A percentile compares a stretch with the other conserved stretches of the same genome.
phyloP scores from a whole-genome alignment of 495 filamentous ascomycete genomes.

The Talaromyces thailandensis region DNA sequence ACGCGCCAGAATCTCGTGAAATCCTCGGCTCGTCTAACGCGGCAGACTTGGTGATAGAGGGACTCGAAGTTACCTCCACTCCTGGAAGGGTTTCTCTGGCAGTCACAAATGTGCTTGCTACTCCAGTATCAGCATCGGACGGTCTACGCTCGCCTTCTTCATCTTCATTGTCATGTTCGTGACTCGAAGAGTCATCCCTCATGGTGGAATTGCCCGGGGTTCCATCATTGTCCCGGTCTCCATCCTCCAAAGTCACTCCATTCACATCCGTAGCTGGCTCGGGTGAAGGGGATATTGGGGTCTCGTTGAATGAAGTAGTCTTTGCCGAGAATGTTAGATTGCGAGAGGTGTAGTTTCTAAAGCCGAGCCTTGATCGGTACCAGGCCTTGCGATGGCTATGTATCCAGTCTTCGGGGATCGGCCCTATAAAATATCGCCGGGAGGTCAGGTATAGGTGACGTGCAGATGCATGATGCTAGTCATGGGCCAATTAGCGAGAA shows the following conservation, averaged over 20 bases:
- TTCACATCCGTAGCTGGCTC: conserved; percentile 8
- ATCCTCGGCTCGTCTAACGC: not conserved
- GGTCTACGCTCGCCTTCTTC: not conserved
- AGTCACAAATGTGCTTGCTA: conserved; percentile 24
- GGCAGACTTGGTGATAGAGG: not conserved
- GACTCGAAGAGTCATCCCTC: not conserved
- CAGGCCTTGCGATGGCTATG: conserved; percentile 55
- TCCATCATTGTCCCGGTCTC: not conserved
- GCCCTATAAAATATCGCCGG: conserved; percentile 58
- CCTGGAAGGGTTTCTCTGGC: conserved; percentile 16
- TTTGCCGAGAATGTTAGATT: conserved; percentile 43
- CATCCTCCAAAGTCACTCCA: not conserved
- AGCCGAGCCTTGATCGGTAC: conserved; percentile 45
- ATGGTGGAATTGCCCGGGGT: not conserved
- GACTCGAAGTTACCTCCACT: not conserved
- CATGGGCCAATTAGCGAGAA: conserved; percentile 1
- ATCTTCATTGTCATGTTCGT: not conserved
- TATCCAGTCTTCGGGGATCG: conserved; percentile 60
- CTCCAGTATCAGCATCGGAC: not conserved
- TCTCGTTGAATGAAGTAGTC: conserved; percentile 6
- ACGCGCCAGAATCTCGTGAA: not conserved
- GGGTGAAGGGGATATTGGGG: not conserved
- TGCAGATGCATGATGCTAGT: conserved; percentile 52
- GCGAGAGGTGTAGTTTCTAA: conserved; percentile 49
- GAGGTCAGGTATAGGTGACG: conserved; percentile 55